Evolutionary conservation across 2,329 filamentous ascomycete species (phyloP).

Genomic region (Neoscytalidium dimidiatum): DNA sequence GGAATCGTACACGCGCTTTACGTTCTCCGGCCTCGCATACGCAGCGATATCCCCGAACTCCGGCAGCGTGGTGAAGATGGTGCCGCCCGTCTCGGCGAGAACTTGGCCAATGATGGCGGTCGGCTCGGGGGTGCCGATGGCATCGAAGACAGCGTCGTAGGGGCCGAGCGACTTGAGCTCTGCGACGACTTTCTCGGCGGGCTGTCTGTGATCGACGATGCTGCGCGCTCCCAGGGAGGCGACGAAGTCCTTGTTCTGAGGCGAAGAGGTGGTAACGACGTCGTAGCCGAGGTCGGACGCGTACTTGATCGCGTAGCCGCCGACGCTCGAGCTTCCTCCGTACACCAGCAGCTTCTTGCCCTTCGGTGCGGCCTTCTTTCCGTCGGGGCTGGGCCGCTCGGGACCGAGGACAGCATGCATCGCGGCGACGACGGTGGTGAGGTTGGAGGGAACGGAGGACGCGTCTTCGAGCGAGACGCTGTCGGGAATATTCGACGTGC

Average conservation of each 20-base stretch:
- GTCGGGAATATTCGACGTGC: conserved; percentile 26
- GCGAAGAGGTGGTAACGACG: conserved; percentile 38
- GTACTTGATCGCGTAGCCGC: conserved; percentile 31
- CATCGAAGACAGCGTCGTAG: conserved; percentile 31
- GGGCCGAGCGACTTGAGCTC: conserved; percentile 29
- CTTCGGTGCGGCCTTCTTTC: conserved; percentile 23
- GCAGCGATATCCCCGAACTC: conserved; percentile 21
- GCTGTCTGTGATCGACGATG: conserved; percentile 31
- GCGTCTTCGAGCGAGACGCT: conserved; percentile 26
- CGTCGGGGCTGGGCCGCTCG: conserved; percentile 18
- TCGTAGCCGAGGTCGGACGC: conserved; percentile 32
- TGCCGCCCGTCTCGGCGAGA: conserved; percentile 26
- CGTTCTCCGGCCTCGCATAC: conserved; percentile 24
- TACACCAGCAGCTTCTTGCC: conserved; percentile 37
- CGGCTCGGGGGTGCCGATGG: conserved; percentile 28
- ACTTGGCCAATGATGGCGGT: conserved; percentile 28
- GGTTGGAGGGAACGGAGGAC: conserved; percentile 28
- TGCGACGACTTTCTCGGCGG: conserved; percentile 22
- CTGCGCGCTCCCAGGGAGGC: conserved; percentile 29
- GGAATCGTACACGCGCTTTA: conserved; percentile 28
- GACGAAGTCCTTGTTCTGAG: conserved; percentile 33
- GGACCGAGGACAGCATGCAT: conserved; percentile 23
- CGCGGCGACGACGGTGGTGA: conserved; percentile 28
- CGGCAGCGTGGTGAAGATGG: conserved; percentile 28
- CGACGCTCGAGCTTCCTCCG: conserved; percentile 34